Base-by-base conservation (phyloP, 2,329 filamentous ascomycete genomes). In the Exophiala phaeomuriformis region DNA sequence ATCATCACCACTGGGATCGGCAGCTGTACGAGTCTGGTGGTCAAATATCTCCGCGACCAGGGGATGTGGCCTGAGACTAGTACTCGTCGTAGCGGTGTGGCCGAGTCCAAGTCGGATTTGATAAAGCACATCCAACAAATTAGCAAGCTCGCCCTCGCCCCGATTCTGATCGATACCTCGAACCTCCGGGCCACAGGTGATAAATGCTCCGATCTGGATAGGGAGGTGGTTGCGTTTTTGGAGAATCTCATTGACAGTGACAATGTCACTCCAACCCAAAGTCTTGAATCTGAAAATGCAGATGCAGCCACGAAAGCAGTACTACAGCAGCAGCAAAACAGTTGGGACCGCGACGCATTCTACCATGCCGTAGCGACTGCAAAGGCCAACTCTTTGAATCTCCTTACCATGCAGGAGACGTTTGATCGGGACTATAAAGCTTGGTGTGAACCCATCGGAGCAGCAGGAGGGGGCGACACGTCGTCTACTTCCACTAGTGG, bases 381-480 rank as follows among this genome's bases (percentile, higher is more conserved):
- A 2, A 84, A 83, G 65, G 70, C 73, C 43, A 72, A 81, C 53
- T 77, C 71, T 41, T 64, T 84, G 36, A 74, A 75, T 39, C 66
- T 72, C 2, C 65, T 85, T 28, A 73, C 69, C 7, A 63, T 82
- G 55, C 66, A 73, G 2, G 81, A 83, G 61, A 76, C 82, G 19
- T 66, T 84, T 52, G 72, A 75, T 37, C 79, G 82, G 56, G 81
- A 85, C 64, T 85, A 83, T 64, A 85, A 85, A 66, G 71, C 78
- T 47, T 85, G 81, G 81, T 71, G 70, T 1, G 77, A 61, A 8
- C 52, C 60, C 3, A 58, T 52, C 30, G 27, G 8, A 10, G 10
- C 10, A 35, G 39, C 31, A 19, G 19, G 19, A 19, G 19, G 19
- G 2, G 19, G 19, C 19, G 19, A 19, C 5, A 8, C 44, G 3